A percentile compares a stretch with the other conserved stretches of the same genome.
Conservation (phyloP, 2,329 filamentous ascomycete species). For the Aspergillus sp. region DNA sequence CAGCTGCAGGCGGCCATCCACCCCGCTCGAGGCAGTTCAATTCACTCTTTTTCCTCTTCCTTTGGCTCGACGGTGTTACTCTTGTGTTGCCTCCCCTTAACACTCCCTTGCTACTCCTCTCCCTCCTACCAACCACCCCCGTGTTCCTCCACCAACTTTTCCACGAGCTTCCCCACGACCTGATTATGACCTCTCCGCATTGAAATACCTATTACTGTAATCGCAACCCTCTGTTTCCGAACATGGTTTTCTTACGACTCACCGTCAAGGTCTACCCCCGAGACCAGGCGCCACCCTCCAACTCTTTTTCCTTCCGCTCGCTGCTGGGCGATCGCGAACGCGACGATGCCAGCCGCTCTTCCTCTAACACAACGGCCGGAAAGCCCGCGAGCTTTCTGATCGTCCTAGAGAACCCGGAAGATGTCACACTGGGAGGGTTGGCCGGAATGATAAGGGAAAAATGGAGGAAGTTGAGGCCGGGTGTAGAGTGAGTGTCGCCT, state of each 20-base stretch:
- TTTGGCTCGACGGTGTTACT: not conserved
- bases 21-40: not conserved
- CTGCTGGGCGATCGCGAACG: slow-evolving; percentile 16
- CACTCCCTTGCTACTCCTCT: not conserved
- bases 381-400: slow-evolving; percentile 33
- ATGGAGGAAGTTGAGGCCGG: slow-evolving; percentile 35
- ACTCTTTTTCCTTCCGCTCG: slow-evolving; percentile 15
- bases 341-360: slow-evolving; percentile 15
- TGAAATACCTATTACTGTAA: not conserved
- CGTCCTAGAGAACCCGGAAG: slow-evolving; percentile 31
- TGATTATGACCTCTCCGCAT: not conserved
- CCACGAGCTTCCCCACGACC: not conserved
- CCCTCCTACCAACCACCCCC: not conserved
- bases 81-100: not conserved
- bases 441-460: slow-evolving; percentile 32
- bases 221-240: not conserved
- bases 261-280: slow-evolving; percentile 35
- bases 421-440: slow-evolving; percentile 30
- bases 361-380: not conserved
- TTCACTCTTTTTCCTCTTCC: not conserved
- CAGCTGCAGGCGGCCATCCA: not conserved
- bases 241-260: slow-evolving; percentile 40
- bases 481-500: slow-evolving; percentile 29
- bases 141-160: not conserved
- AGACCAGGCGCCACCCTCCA: slow-evolving; percentile 21